Base-by-base conservation (phyloP, 2,329 filamentous ascomycete genomes). In the Stachybotrys chlorohalonatus region DNA sequence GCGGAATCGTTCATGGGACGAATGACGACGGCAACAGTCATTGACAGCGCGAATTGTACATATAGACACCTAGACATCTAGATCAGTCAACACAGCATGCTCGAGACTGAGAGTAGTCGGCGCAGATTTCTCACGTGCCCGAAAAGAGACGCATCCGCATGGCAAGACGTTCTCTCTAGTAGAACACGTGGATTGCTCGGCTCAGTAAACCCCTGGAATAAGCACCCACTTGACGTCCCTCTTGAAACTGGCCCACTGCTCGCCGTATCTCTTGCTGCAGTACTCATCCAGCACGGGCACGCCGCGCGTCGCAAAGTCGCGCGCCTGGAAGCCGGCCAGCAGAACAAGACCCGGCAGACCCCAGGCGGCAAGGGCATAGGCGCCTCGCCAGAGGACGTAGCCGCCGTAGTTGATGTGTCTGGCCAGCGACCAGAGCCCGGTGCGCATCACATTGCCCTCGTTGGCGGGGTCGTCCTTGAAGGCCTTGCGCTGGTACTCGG, bases 401-500 rank as follows among this genome's bases (percentile, higher is more conserved):
- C 70, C 73, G 31, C 68, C 65, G 55, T 75, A 75, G 56, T 75
- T 73, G 60, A 72, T 61, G 56, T 75, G 72, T 6, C 73, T 62
- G 7, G 70, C 68, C 64, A 62, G 65, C n/a, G 60, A 52, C 71
- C 72, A 75, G 31, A 74, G 62, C 0, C 73, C 72, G 31, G 55
- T 58, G 46, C 62, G 65, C 60, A 70, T 73, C 47, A 75, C 62
- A 60, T 67, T 70, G 54, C 71, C 73, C 53, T 65, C 59, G 58
- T 73, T 73, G 54, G 63, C 64, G 11, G 67, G 63, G 6, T 61
- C 56, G 31, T 62, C 59, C 66, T 75, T 75, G 68, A 74, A 75
- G 8, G 53, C 47, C 56, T 65, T 66, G 54, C 84, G 75, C 66
- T 86, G 83, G 31, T 77, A 62, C 68, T 87, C 83, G 0, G 80